phyloP scores from a whole-genome alignment of 305 asterid genomes.

The Ruellia speciosa region DNA sequence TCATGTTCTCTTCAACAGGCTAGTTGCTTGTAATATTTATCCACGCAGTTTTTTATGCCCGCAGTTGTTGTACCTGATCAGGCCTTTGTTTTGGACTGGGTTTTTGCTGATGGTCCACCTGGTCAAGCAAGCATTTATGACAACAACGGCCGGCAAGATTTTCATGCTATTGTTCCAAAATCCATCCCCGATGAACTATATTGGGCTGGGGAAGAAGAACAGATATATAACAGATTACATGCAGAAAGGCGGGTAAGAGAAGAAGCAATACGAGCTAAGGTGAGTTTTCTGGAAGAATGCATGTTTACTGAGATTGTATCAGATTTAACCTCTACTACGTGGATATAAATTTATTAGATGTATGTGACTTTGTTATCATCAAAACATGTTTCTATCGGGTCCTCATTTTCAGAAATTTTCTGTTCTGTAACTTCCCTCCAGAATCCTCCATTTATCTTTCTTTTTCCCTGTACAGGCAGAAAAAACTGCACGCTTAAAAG shows the following conservation, averaged over 20 bases:
- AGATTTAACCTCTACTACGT: constrained; percentile 14
- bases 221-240: constrained; percentile 49
- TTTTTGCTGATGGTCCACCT: constrained; percentile 92
- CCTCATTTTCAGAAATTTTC: neutral
- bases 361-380: constrained; percentile 5
- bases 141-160: constrained; percentile 64
- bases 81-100: constrained; percentile 90
- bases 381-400: constrained; percentile 7
- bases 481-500: constrained; percentile 64
- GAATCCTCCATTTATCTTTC: constrained; percentile 15
- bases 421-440: constrained; percentile 12
- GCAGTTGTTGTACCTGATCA: constrained; percentile 75
- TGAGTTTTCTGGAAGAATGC: constrained; percentile 28
- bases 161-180: constrained; percentile 68
- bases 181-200: constrained; percentile 43
- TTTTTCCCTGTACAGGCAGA: constrained; percentile 51
- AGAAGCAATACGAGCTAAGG: constrained; percentile 75
- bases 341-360: neutral
- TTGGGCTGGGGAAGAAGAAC: constrained; percentile 78
- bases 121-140: constrained; percentile 57
- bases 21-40: constrained; percentile 19
- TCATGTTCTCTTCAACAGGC: constrained; percentile 16
- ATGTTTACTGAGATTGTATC: constrained; percentile 8
- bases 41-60: constrained; percentile 28
- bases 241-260: constrained; percentile 66